A percentile compares a stretch with the other conserved stretches of the same genome.
Conservation (phyloP, 345 rosid species). For the Mallotus nudiflorus region DNA sequence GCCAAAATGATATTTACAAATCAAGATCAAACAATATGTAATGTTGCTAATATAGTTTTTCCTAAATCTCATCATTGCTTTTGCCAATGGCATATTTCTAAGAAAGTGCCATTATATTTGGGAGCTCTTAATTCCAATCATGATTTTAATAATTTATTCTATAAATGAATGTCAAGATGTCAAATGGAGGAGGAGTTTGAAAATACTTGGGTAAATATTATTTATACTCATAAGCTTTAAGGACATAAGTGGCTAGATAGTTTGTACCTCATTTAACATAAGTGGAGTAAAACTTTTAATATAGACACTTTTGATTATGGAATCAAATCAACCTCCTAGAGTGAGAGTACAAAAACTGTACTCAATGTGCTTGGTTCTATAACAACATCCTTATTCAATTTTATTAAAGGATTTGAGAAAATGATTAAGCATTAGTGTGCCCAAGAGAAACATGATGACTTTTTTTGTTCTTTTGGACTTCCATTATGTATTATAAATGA, state of each 20-base stretch:
- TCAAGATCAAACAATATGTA: neutral
- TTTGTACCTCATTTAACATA: too few relatives aligned
- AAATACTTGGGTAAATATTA: too few relatives aligned
- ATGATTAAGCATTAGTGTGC: neutral
- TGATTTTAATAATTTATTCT: neutral
- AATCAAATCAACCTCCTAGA: neutral
- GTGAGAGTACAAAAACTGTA: neutral
- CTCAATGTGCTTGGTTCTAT: neutral
- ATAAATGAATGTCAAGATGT: neutral
- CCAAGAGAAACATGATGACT: neutral
- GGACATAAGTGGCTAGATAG: too few relatives aligned
- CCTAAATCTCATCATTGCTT: neutral
- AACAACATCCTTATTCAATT: too few relatives aligned
- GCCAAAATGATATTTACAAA: neutral
- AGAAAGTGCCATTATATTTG: neutral
- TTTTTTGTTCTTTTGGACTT: neutral
- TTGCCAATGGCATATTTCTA: neutral
- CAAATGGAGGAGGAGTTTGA: too few relatives aligned
- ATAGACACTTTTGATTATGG: neutral
- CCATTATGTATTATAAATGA: neutral
- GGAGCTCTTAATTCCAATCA: neutral
- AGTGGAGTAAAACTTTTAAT: neutral
- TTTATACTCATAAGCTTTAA: neutral
- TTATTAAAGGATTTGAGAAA: neutral
- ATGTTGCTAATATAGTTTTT: neutral